These are phyloP conservation scores for Boletus subcaerulescens DNA, from an alignment of 768 basidiomycete genomes.

Conservation along the genomic window DNA sequence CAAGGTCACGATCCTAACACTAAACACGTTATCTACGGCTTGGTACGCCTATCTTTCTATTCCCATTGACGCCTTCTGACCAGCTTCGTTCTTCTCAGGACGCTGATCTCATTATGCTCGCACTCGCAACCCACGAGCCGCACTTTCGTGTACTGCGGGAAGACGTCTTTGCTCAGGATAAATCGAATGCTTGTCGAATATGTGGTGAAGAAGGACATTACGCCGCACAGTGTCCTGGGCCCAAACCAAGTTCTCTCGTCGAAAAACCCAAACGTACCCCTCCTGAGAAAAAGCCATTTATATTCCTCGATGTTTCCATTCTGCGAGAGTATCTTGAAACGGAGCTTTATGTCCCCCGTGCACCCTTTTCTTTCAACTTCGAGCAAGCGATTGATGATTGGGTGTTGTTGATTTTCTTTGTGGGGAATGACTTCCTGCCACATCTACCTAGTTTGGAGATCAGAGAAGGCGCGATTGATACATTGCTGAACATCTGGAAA, in stretches of 20 bases:
- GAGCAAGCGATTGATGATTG: slow-evolving; percentile 99
- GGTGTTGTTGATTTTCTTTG: slow-evolving; percentile 99
- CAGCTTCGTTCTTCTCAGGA: slow-evolving; percentile 51
- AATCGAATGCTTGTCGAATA: slow-evolving; percentile 76
- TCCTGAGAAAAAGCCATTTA: slow-evolving; percentile 85
- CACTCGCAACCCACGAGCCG: slow-evolving; percentile 98
- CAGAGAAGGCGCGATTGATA: slow-evolving; percentile 98
- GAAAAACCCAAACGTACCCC: slow-evolving; percentile 44
- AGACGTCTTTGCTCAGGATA: slow-evolving; percentile 92
- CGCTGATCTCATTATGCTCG: slow-evolving; percentile 98
- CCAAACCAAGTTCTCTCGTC: slow-evolving; percentile 56
- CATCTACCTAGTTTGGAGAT: slow-evolving; percentile 98
- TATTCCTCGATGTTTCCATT: slow-evolving; percentile 96
- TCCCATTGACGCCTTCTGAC: slow-evolving; percentile 4
- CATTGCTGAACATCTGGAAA: slow-evolving; percentile 93
- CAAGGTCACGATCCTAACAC: slow-evolving; percentile 94
- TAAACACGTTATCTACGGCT: slow-evolving; percentile 93
- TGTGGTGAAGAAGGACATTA: slow-evolving; percentile 96
- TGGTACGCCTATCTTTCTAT: slow-evolving; percentile 49
- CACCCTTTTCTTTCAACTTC: slow-evolving; percentile 84
- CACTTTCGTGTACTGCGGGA: slow-evolving; percentile 95
- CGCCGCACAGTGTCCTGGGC: slow-evolving; percentile 90
- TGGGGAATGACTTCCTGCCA: slow-evolving; percentile 97
- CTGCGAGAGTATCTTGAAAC: slow-evolving; percentile 97
- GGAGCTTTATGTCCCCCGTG: slow-evolving; percentile 81